phyloP scores from a whole-genome alignment of 176 grass and related monocot species.

The Hyparrhenia diplandra region DNA sequence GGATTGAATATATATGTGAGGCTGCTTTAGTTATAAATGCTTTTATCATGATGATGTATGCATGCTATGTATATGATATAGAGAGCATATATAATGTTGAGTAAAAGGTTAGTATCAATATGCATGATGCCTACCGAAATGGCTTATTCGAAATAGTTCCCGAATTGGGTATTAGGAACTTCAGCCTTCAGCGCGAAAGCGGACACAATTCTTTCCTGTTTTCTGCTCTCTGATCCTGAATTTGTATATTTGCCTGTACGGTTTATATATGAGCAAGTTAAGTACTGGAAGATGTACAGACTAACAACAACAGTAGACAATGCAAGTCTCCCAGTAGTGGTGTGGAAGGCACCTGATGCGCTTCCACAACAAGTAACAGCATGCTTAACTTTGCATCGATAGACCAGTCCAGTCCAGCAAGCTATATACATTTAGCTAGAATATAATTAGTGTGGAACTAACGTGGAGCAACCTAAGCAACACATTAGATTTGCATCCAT shows the following conservation, averaged over 20 bases:
- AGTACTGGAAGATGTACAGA: not conserved
- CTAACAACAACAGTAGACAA: not conserved
- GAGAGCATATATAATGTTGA: not conserved
- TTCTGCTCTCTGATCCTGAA: not conserved
- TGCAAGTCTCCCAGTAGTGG: not conserved
- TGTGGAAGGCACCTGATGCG: slow-evolving; percentile 20
- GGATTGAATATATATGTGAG: not conserved
- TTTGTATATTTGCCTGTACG: not conserved
- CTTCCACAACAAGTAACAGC: not conserved
- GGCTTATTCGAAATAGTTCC: not conserved
- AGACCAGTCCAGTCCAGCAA: not conserved
- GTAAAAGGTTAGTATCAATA: not conserved
- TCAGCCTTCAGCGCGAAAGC: not conserved
- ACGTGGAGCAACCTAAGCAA: not conserved
- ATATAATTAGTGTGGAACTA: not conserved
- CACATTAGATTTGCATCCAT: not conserved
- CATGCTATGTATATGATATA: not conserved
- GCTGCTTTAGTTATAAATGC: too few species aligned
- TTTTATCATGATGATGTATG: too few species aligned
- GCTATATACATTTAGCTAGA: not conserved
- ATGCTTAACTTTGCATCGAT: slow-evolving; percentile 2
- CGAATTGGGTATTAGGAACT: not conserved
- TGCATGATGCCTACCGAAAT: not conserved
- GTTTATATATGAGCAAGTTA: not conserved
- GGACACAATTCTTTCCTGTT: not conserved